phyloP scores from a whole-genome alignment of 2,329 filamentous ascomycete species.

The Tolypocladium album region DNA sequence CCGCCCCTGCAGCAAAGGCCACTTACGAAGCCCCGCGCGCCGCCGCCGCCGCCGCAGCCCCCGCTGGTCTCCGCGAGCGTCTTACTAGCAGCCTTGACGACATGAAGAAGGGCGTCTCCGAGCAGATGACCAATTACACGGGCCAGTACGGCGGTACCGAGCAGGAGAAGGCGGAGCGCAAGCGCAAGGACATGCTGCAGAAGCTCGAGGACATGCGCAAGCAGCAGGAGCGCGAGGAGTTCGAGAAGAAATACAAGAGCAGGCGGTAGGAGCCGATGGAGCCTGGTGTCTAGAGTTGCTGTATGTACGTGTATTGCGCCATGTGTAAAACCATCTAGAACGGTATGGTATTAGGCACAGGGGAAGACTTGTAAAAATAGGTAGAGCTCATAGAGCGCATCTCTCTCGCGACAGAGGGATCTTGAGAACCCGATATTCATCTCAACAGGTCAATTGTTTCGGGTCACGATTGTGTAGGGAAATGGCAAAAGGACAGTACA shows the following conservation, averaged over 20 bases:
- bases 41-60: neutral
- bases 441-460: neutral
- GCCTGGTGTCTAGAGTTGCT: neutral
- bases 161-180: conserved; percentile 22
- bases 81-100: conserved; percentile 21
- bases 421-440: neutral
- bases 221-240: conserved; percentile 25
- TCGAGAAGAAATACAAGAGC: conserved; percentile 29
- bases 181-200: conserved; percentile 20
- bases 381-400: neutral
- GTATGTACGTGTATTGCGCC: neutral
- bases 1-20: conserved; percentile 5
- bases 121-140: conserved; percentile 22
- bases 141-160: conserved; percentile 20
- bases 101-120: conserved; percentile 25
- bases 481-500: neutral
- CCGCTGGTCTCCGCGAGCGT: conserved; percentile 17
- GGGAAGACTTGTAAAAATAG: neutral
- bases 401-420: neutral
- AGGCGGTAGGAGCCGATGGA: conserved; percentile 6
- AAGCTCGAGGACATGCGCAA: conserved; percentile 24
- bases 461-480: neutral
- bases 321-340: conserved; percentile 8
- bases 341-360: neutral
- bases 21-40: conserved; percentile 25